A percentile compares a stretch with the other conserved stretches of the same genome.
These are phyloP conservation scores for Trametes versicolor DNA, from an alignment of 1,284 basidiomycete species.

Conservation along the genomic window DNA sequence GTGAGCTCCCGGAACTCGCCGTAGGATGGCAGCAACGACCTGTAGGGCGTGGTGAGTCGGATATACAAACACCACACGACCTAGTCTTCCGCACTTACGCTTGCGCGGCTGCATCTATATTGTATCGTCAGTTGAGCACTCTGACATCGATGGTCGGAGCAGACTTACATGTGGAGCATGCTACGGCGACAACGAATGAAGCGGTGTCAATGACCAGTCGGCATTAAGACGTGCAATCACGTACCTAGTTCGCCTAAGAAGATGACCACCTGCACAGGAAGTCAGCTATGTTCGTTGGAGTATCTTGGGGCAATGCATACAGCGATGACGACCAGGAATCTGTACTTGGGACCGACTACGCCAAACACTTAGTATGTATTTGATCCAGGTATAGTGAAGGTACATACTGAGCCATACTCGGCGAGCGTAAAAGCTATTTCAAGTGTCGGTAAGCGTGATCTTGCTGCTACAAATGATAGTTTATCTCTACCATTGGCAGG, in stretches of 20 bases:
- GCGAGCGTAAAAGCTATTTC: constrained; percentile 7
- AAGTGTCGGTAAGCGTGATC: too few relatives aligned
- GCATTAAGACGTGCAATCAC: not conserved
- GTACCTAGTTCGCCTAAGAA: not conserved
- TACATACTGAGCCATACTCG: constrained; percentile 10
- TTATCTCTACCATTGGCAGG: not conserved
- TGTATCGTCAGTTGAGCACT: not conserved
- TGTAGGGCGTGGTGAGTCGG: not conserved
- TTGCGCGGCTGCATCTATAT: not conserved
- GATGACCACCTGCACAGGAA: not conserved
- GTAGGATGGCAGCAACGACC: not conserved
- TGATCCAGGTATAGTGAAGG: not conserved
- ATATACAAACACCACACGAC: not conserved
- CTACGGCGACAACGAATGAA: not conserved
- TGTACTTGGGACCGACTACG: not conserved
- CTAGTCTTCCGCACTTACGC: not conserved
- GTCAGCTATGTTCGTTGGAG: not conserved
- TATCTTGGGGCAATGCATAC: not conserved
- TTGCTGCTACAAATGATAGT: not conserved
- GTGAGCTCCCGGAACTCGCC: constrained; percentile 10
- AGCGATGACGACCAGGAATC: not conserved
- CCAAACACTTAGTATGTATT: too few relatives aligned
- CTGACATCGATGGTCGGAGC: not conserved
- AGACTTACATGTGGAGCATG: not conserved
- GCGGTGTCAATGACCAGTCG: not conserved